Evolutionary conservation across 2,329 filamentous ascomycete genomes (phyloP).

Genomic region (Penicillium griseofulvum): DNA sequence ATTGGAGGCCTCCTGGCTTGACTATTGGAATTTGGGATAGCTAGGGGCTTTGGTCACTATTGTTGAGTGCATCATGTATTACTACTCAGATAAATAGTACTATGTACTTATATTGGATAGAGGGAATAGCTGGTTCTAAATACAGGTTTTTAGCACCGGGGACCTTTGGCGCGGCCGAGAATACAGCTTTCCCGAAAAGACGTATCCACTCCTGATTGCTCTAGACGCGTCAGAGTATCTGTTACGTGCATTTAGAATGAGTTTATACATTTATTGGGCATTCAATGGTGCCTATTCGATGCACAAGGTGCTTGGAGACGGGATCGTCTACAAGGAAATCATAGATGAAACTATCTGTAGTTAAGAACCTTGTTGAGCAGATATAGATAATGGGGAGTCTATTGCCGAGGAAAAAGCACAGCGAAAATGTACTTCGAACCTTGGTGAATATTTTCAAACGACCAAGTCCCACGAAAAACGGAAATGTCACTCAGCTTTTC

Average conservation of each 20-base stretch:
- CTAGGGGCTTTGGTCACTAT: neutral
- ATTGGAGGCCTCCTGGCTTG: conserved; percentile 4
- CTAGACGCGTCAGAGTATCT: too few species aligned
- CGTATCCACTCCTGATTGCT: neutral
- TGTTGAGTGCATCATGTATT: neutral
- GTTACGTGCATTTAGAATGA: neutral
- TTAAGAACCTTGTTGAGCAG: too few species aligned
- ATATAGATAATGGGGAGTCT: neutral
- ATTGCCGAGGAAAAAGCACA: too few species aligned
- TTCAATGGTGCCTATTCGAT: neutral
- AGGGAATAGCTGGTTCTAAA: neutral
- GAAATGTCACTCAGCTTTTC: neutral
- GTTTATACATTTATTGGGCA: neutral
- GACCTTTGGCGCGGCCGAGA: neutral
- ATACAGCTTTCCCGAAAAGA: neutral
- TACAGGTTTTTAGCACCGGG: neutral
- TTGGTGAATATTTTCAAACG: neutral
- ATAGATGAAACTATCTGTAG: neutral
- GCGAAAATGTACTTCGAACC: neutral
- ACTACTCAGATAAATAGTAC: neutral
- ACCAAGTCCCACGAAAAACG: neutral
- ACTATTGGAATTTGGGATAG: neutral
- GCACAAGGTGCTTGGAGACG: too few species aligned
- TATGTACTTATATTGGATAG: neutral
- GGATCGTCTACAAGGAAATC: neutral